Percentiles rank a stretch among this genome's conserved stretches.
phyloP scores from a whole-genome alignment of 2,329 filamentous ascomycete species.

The Didymosphaeria variabile region DNA sequence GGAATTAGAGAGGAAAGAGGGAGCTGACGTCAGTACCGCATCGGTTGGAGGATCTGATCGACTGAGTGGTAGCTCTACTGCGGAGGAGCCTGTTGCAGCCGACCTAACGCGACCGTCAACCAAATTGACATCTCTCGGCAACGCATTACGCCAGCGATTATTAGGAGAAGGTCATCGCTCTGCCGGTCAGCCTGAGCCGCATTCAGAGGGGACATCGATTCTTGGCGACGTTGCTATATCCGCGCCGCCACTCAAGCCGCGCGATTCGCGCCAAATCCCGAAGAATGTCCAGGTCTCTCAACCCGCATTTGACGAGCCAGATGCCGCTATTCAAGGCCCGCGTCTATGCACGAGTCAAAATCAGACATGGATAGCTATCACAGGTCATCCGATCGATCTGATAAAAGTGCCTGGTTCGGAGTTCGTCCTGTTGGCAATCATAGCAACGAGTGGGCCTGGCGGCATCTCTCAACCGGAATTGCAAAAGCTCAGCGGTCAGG shows the following conservation, averaged over 20 bases:
- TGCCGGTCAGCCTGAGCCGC: not conserved
- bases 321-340: constrained; percentile 30
- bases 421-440: constrained; percentile 66
- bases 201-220: not conserved
- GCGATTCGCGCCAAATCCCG: constrained; percentile 26
- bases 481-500: constrained; percentile 64
- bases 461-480: constrained; percentile 68
- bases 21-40: constrained; percentile 1
- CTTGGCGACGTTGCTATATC: not conserved
- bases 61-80: too few species aligned
- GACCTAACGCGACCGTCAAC: constrained; percentile 21
- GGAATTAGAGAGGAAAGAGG: constrained; percentile 34
- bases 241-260: constrained; percentile 3
- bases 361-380: constrained; percentile 67
- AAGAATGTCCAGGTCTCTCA: constrained; percentile 12
- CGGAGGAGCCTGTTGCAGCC: constrained; percentile 5
- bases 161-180: constrained; percentile 16
- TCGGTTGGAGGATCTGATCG: not conserved
- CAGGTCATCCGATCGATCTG: constrained; percentile 67
- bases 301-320: constrained; percentile 40
- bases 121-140: constrained; percentile 25
- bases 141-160: constrained; percentile 33
- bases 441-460: constrained; percentile 62
- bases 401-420: constrained; percentile 63
- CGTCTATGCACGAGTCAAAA: constrained; percentile 60